phyloP scores from a whole-genome alignment of 148 eudicot genomes.

The Suaeda aralocaspica region DNA sequence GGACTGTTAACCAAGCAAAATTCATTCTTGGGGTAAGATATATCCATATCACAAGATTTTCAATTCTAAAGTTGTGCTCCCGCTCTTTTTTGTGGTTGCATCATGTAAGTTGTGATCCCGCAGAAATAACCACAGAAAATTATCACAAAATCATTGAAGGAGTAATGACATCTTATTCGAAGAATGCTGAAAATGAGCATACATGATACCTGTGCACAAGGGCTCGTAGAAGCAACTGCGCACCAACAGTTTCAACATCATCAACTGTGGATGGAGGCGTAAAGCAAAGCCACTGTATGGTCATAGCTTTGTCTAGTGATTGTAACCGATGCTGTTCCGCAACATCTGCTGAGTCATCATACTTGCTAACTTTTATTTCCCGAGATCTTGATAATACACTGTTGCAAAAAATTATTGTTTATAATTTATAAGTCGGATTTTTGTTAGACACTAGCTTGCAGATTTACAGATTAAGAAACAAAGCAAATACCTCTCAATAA shows the following conservation, averaged over 20 bases:
- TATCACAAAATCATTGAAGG: neutral
- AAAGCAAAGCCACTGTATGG: constrained; percentile 94
- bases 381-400: constrained; percentile 88
- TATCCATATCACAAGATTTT: too few relatives aligned
- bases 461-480: neutral
- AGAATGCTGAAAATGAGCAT: neutral
- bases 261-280: constrained; percentile 84
- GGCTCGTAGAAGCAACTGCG: constrained; percentile 70
- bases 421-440: neutral
- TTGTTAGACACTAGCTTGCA: constrained; percentile 3
- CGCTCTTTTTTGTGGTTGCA: too few relatives aligned
- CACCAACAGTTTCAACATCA: constrained; percentile 54
- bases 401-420: constrained; percentile 19
- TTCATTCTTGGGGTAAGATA: too few relatives aligned
- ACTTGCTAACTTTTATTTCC: constrained; percentile 55
- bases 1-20: too few relatives aligned
- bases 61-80: neutral
- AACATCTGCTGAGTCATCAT: constrained; percentile 59
- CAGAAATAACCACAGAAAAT: neutral
- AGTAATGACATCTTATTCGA: neutral
- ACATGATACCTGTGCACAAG: constrained; percentile 64
- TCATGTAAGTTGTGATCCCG: too few relatives aligned
- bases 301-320: constrained; percentile 90
- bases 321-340: constrained; percentile 87
- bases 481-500: constrained; percentile 70